A percentile compares a stretch with the other conserved stretches of the same genome.
phyloP scores from a whole-genome alignment of 192 early-diverging fungal genomes.

The Umbelopsis ramanniana region DNA sequence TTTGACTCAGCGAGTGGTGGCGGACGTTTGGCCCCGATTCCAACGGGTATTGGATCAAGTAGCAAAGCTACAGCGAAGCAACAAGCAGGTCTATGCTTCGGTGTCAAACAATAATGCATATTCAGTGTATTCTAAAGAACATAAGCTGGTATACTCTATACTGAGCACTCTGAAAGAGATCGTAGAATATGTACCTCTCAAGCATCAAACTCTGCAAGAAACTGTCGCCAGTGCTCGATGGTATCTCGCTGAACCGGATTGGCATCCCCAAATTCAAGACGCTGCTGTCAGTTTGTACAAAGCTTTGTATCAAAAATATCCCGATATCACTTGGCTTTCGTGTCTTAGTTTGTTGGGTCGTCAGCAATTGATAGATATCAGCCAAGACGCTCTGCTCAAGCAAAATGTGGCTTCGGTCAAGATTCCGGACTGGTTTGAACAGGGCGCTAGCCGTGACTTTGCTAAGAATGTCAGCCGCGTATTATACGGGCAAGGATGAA shows the following conservation, averaged over 20 bases:
- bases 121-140: conserved; percentile 33
- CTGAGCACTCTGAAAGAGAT: conserved; percentile 31
- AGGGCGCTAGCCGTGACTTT: neutral
- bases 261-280: conserved; percentile 29
- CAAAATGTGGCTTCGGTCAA: neutral
- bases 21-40: conserved; percentile 54
- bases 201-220: conserved; percentile 2
- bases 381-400: neutral
- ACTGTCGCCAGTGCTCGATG: conserved; percentile 22
- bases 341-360: conserved; percentile 7
- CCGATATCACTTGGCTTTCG: conserved; percentile 33
- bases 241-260: conserved; percentile 13
- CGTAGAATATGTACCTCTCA: conserved; percentile 25
- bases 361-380: neutral
- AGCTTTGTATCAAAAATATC: neutral
- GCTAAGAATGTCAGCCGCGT: neutral
- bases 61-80: neutral
- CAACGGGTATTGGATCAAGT: conserved; percentile 28
- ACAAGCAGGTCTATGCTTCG: neutral
- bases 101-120: conserved; percentile 23
- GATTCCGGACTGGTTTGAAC: conserved; percentile 10
- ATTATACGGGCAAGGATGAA: neutral
- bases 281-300: conserved; percentile 19
- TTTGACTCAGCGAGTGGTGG: conserved; percentile 40
- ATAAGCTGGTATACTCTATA: conserved; percentile 31